phyloP scores from a whole-genome alignment of 2,329 filamentous ascomycete species.

The Xenoacremonium recifei region DNA sequence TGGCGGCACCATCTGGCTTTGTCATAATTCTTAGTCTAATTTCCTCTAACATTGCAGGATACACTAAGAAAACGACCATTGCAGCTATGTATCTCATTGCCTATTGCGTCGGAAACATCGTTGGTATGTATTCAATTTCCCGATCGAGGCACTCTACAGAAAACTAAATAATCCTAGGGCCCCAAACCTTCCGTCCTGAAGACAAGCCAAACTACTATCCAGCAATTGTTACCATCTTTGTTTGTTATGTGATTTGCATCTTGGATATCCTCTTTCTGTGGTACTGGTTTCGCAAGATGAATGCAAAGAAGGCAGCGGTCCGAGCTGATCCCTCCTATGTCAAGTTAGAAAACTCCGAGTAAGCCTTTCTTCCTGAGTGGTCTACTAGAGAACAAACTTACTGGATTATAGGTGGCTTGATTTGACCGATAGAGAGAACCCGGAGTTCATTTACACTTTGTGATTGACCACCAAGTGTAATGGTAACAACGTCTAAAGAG shows the following conservation, averaged over 20 bases:
- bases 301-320: constrained; percentile 7
- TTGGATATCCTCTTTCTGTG: constrained; percentile 17
- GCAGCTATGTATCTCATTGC: constrained; percentile 19
- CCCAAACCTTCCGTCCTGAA: constrained; percentile 17
- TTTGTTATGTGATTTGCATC: constrained; percentile 19
- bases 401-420: constrained; percentile 20
- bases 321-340: constrained; percentile 2
- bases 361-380: too few species aligned
- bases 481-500: too few species aligned
- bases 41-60: constrained; percentile 18
- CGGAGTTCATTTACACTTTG: constrained; percentile 14
- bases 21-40: constrained; percentile 20
- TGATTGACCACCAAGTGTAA: too few species aligned
- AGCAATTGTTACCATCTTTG: constrained; percentile 18
- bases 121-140: too few species aligned
- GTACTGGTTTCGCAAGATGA: constrained; percentile 14
- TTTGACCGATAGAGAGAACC: constrained; percentile 16
- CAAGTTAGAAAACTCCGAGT: constrained; percentile 10
- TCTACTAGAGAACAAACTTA: too few species aligned
- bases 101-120: constrained; percentile 20
- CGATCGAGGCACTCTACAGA: too few species aligned
- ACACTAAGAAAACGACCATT: constrained; percentile 20
- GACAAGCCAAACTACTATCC: constrained; percentile 17
- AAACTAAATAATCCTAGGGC: too few species aligned
- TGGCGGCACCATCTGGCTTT: constrained; percentile 20